phyloP scores from a whole-genome alignment of 208 protist species.

The Leishmania amazonensis region DNA sequence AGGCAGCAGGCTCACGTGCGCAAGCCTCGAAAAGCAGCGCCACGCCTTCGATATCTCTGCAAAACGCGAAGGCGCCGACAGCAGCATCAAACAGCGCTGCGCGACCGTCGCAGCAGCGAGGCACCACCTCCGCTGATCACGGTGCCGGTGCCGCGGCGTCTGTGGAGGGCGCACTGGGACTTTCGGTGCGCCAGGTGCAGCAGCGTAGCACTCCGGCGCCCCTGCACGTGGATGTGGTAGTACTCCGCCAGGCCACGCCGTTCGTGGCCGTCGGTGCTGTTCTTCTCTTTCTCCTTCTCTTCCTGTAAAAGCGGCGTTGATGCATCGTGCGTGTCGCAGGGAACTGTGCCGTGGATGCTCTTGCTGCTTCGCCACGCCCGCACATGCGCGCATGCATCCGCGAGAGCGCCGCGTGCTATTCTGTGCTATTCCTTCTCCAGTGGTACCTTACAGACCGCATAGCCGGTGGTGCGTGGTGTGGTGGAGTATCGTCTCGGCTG shows the following conservation, averaged over 20 bases:
- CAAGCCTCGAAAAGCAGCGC: neutral
- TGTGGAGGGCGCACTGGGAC: neutral
- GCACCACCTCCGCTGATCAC: neutral
- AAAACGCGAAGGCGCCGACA: neutral
- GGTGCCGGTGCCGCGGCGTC: neutral
- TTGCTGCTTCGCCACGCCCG: neutral
- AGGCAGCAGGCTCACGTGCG: neutral
- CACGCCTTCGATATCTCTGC: neutral
- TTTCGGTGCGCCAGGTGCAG: neutral
- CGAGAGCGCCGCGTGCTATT: neutral
- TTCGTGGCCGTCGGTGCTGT: slow-evolving; percentile 23
- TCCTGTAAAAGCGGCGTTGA: slow-evolving; percentile 9
- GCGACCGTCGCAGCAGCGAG: neutral
- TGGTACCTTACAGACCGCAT: neutral
- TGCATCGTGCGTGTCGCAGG: neutral
- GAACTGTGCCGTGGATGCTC: neutral
- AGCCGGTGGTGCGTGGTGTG: neutral
- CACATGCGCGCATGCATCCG: neutral
- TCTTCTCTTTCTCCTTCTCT: slow-evolving; percentile 24
- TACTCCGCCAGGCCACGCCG: slow-evolving; percentile 23
- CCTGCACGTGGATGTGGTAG: slow-evolving; percentile 9
- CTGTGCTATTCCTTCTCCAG: neutral
- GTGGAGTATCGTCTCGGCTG: too few relatives aligned
- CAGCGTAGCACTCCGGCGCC: neutral
- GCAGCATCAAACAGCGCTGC: neutral